Conservation (phyloP, 176 grass and related monocot genomes). For the Carex kokanica region DNA sequence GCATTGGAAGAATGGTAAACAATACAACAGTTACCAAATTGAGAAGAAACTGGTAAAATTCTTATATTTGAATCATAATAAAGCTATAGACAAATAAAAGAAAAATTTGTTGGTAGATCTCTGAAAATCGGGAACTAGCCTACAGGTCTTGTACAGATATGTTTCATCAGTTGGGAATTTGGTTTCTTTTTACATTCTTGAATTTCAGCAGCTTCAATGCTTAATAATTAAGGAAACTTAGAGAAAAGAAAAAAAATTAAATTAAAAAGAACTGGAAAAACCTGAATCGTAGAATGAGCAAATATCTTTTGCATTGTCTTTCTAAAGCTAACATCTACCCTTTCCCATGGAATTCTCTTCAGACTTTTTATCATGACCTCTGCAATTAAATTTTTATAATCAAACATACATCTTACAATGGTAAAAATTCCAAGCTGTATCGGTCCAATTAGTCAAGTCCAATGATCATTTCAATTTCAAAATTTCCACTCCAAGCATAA, state of each 20-base stretch:
- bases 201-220: not conserved
- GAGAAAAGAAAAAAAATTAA: not conserved
- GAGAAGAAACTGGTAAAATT: slow-evolving; percentile 7
- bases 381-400: slow-evolving; percentile 35
- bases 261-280: slow-evolving; percentile 16
- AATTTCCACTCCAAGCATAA: not conserved
- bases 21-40: slow-evolving; percentile 2
- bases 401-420: not conserved
- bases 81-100: not conserved
- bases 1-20: slow-evolving; percentile 8
- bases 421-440: not conserved
- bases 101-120: not conserved
- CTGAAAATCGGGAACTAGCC: not conserved
- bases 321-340: slow-evolving; percentile 86
- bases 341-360: slow-evolving; percentile 90
- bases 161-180: not conserved
- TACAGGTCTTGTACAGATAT: not conserved
- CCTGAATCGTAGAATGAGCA: slow-evolving; percentile 94
- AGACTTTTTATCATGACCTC: slow-evolving; percentile 76
- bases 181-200: not conserved
- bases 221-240: not conserved
- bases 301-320: slow-evolving; percentile 77
- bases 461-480: not conserved
- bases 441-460: not conserved
- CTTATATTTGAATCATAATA: not conserved